Conservation (phyloP, 441 rosid genomes). For the Mallotus japonicus region DNA sequence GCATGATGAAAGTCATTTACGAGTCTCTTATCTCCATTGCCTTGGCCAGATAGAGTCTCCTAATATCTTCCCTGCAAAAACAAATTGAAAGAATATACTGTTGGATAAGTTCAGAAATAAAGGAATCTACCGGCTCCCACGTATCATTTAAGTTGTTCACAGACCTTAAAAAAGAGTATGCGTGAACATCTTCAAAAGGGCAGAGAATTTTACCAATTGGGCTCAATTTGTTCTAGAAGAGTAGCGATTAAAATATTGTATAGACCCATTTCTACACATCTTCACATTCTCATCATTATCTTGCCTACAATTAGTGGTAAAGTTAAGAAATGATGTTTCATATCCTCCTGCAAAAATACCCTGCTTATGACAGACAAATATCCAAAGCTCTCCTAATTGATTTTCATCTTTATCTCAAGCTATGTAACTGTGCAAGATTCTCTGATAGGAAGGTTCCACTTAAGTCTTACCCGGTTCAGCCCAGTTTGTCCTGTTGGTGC, state of each 20-base stretch:
- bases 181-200: neutral
- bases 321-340: neutral
- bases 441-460: neutral
- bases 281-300: neutral
- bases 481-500: slow-evolving; percentile 33
- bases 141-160: neutral
- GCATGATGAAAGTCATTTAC: neutral
- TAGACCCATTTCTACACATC: neutral
- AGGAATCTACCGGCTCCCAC: neutral
- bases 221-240: neutral
- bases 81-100: neutral
- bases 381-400: neutral
- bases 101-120: neutral
- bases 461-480: slow-evolving; percentile 43
- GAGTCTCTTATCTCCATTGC: neutral
- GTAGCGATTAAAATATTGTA: neutral
- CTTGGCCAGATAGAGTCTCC: neutral
- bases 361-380: neutral
- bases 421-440: neutral
- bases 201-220: neutral
- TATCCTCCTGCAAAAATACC: neutral
- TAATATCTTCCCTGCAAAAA: slow-evolving; percentile 42
- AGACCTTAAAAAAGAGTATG: neutral
- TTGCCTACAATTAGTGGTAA: neutral
- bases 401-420: neutral